Evolutionary conservation across 1,284 basidiomycete species (phyloP).

Genomic region (Ustilago nuda): DNA sequence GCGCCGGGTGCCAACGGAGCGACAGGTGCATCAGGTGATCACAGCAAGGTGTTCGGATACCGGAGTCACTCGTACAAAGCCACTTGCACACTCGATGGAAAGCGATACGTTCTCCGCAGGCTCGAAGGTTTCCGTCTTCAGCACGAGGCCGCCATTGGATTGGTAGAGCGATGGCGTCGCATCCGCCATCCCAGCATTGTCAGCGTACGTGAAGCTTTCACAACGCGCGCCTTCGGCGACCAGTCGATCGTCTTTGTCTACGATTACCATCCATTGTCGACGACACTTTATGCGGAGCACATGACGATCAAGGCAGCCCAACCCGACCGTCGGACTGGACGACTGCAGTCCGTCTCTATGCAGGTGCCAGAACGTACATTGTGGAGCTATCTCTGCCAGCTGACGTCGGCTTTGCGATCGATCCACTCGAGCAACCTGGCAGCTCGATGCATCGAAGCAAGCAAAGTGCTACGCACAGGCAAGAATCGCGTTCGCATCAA

Average conservation of each 20-base stretch:
- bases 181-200: slow-evolving; percentile 90
- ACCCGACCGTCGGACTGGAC: slow-evolving; percentile 66
- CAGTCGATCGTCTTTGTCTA: slow-evolving; percentile 88
- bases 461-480: slow-evolving; percentile 88
- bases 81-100: slow-evolving; percentile 81
- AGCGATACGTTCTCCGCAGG: slow-evolving; percentile 81
- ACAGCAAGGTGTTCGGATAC: slow-evolving; percentile 72
- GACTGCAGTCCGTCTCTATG: slow-evolving; percentile 63
- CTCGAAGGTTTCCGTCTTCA: slow-evolving; percentile 87
- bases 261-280: slow-evolving; percentile 86
- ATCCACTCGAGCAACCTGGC: slow-evolving; percentile 87
- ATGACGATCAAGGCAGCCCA: slow-evolving; percentile 71
- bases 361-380: slow-evolving; percentile 82
- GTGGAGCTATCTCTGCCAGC: slow-evolving; percentile 94
- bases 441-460: slow-evolving; percentile 84
- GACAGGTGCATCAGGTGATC: slow-evolving; percentile 61
- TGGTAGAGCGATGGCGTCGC: slow-evolving; percentile 88
- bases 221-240: slow-evolving; percentile 91
- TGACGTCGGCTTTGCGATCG: slow-evolving; percentile 85
- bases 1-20: slow-evolving; percentile 51
- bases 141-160: slow-evolving; percentile 78
- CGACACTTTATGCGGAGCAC: slow-evolving; percentile 82
- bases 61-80: slow-evolving; percentile 86
- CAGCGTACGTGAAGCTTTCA: slow-evolving; percentile 90
- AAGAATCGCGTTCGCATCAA: slow-evolving; percentile 76